Base-by-base conservation (phyloP, 345 rosid genomes). In the Leavenworthia alabamica region DNA sequence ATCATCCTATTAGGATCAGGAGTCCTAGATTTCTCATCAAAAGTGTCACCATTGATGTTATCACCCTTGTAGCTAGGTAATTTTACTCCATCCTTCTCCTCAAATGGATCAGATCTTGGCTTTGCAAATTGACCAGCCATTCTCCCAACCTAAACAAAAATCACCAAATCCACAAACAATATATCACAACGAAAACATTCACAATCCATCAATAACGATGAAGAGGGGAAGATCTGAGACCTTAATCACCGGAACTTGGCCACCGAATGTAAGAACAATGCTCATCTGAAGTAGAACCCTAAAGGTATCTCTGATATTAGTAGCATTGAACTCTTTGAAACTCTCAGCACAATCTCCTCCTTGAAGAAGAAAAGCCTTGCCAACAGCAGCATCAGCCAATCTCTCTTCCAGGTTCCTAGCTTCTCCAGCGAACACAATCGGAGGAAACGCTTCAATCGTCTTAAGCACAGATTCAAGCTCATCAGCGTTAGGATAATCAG, bases 91-190 rank as follows among this genome's bases (percentile, higher is more conserved):
- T 83, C 45, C 45, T 60, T 78, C 71, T 64, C 85, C 76, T 83
- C 88, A 24, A 74, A 56, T 2, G 75, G 62, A 16, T 64, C 81
- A n/a, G 74, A 72, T 65, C 88, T 74, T 8, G 87, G 87, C 71
- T 82, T 82, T 0, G 84, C 87, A 47, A 82, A 82, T 71, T 82
- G 86, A 58, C 86, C 86, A 7, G 86, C 86, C 84, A 82, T 82
- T 67, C 86, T 82, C 48, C 87, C 87, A 56, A 82, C 86, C 86
- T 82, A 42, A 24, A 42, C 20, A 8, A 15, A 54, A 45, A 49
- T 15, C 50, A 37, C n/a, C 16, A 37, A n/a, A n/a, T 37, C 41
- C 41, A 37, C 41, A n/a, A n/a, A n/a, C n/a, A 37, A 36, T 4
- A 35, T 11, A 35, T 36, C 14, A 4, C 40, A 36, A 36, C 7